Base-by-base conservation (phyloP, 177 flowering plant species). In the Vitis hybrid region DNA sequence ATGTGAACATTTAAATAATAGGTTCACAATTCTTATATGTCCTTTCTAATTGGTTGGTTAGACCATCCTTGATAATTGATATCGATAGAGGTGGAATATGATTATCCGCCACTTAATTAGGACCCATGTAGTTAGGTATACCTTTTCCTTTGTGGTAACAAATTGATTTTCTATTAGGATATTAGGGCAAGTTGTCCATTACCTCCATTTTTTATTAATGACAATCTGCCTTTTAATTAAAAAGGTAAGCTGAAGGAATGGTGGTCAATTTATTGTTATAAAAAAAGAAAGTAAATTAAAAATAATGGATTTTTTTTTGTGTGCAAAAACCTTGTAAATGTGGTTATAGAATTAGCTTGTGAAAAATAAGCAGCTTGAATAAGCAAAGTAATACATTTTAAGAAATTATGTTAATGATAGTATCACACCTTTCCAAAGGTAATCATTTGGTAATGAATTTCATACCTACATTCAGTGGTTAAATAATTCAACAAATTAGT, bases 341-440 rank as follows among this genome's bases (percentile, higher is more conserved):
- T 32, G 35, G 35, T 32, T 32, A 32, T 32, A 56, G 8, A 35
- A 61, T 52, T 27, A 68, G 50, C 21, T 61, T 32, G 30, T 48
- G 24, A 49, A 56, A 53, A n/a, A 41, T 11, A 51, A 35, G 64
- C 48, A 58, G 3, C n/a, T 58, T 18, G 18, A 18, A 18, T 18
- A 18, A 18, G 1, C 18, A 1, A 18, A 18, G 18, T 18, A 18
- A 18, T 18, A 18, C 18, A 18, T 18, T 18, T 18, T 18, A 18
- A 18, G 18, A 18, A 18, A 18, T 18, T 18, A 18, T 18, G 18
- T 18, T 18, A 32, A 32, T 4, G 5, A 32, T 0, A 32, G 63
- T n/a, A 35, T 50, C n/a, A 60, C 84, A 92, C 98, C 97, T 93
- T 93, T 73, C 98, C 97, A 64, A 91, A 93, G 52, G 98, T 91